Evolutionary conservation across 306 rosid genomes (phyloP).

Genomic region (Neltuma alba): DNA sequence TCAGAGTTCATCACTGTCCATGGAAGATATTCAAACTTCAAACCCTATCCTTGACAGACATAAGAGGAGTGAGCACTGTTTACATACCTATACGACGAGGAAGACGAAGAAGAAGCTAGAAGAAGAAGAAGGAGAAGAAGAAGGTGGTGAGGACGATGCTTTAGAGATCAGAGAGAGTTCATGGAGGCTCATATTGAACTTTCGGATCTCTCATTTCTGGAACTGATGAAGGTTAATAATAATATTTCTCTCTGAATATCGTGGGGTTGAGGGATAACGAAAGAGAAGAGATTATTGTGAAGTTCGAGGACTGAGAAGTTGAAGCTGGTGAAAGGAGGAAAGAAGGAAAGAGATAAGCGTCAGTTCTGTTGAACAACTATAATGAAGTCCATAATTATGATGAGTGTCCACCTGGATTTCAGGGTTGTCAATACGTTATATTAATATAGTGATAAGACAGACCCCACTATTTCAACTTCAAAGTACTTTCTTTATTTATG

Average conservation of each 20-base stretch:
- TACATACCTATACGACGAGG: not conserved
- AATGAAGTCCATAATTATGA: not conserved
- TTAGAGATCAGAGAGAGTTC: not conserved
- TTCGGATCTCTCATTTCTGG: not conserved
- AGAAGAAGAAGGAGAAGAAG: not conserved
- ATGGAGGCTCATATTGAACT: constrained; percentile 27
- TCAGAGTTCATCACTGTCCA: not conserved
- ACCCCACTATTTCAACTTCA: not conserved
- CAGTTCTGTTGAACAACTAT: not conserved
- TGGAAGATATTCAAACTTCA: not conserved
- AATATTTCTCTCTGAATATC: not conserved
- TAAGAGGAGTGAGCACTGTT: constrained; percentile 53
- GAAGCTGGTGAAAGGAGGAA: not conserved
- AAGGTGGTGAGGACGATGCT: not conserved
- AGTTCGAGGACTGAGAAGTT: not conserved
- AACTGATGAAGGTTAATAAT: not conserved
- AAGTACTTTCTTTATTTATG: constrained; percentile 2
- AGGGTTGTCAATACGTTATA: not conserved
- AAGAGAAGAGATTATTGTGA: not conserved
- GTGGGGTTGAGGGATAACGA: not conserved
- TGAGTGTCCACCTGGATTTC: not conserved
- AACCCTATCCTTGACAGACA: constrained; percentile 42
- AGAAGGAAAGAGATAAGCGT: not conserved
- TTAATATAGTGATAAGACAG: not conserved
- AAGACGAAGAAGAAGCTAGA: not conserved